These are phyloP conservation scores for Cylindrodendrum hubeiense DNA, from an alignment of 2,329 filamentous ascomycete genomes.

Conservation along the genomic window DNA sequence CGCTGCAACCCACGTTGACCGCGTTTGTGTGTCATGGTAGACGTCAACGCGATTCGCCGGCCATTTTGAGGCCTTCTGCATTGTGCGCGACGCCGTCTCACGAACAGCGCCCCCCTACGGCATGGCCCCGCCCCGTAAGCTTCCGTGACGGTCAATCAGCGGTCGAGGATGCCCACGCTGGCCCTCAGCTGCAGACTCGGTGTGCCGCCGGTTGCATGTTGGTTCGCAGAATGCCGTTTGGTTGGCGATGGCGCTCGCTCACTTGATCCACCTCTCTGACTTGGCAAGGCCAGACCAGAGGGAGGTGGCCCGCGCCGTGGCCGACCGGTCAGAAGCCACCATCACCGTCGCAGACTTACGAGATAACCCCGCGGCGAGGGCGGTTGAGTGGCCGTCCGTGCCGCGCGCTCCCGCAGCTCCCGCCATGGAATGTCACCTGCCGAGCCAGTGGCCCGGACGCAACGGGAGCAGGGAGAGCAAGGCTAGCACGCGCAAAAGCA, in stretches of 20 bases:
- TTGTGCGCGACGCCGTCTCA: constrained; percentile 25
- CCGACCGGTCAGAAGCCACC: constrained; percentile 30
- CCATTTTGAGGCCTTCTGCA: constrained; percentile 33
- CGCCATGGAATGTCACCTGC: constrained; percentile 24
- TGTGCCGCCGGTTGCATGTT: constrained; percentile 44
- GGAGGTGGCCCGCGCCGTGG: constrained; percentile 33
- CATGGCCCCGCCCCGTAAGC: constrained; percentile 30
- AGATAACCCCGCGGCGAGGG: constrained; percentile 9
- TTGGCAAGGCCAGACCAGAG: constrained; percentile 32
- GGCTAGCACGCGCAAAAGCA: constrained; percentile 11
- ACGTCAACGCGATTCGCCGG: constrained; percentile 36
- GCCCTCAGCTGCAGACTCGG: constrained; percentile 40
- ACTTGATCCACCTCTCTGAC: constrained; percentile 42
- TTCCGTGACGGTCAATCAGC: constrained; percentile 40
- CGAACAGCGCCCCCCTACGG: constrained; percentile 19
- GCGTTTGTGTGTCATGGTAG: constrained; percentile 27
- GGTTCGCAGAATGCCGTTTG: constrained; percentile 34
- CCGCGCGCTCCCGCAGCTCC: constrained; percentile 24
- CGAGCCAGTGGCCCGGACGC: constrained; percentile 1
- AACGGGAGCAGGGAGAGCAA: constrained; percentile 4
- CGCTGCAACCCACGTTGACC: constrained; percentile 20
- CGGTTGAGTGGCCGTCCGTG: constrained; percentile 20
- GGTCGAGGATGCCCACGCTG: constrained; percentile 25
- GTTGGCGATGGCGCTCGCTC: constrained; percentile 39
- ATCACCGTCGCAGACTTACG: constrained; percentile 16